Evolutionary conservation across 2,329 filamentous ascomycete genomes (phyloP).

Genomic region (Ceratocystis colombiana): DNA sequence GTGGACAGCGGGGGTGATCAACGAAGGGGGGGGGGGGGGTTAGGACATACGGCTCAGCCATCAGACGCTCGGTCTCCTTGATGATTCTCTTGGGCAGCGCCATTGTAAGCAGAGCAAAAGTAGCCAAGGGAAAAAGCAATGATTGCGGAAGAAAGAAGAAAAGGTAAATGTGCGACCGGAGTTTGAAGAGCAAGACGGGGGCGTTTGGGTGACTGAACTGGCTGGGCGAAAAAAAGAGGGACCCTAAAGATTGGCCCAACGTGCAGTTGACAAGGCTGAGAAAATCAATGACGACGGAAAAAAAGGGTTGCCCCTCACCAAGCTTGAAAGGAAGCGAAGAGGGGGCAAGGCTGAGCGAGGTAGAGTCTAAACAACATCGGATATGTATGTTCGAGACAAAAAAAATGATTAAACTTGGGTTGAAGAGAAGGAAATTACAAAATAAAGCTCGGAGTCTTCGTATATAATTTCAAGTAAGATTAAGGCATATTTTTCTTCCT

Average conservation of each 20-base stretch:
- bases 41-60: slow-evolving; percentile 79
- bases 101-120: slow-evolving; percentile 36
- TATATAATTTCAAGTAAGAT: no score
- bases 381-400: background rate
- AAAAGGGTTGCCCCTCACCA: background rate
- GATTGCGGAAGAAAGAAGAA: background rate
- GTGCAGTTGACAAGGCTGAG: slow-evolving; percentile 5
- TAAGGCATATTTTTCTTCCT: no score
- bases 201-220: background rate
- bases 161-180: background rate
- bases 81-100: slow-evolving; percentile 91
- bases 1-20: background rate
- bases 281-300: background rate
- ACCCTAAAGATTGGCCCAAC: background rate
- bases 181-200: background rate
- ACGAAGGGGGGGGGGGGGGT: background rate
- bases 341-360: background rate
- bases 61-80: slow-evolving; percentile 95
- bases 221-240: background rate
- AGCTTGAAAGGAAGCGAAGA: background rate
- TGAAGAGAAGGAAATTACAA: no score
- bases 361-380: background rate
- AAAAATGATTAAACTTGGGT: background rate
- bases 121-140: background rate
- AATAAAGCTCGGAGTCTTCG: no score